These are phyloP conservation scores for Auricularia sp. DNA, from an alignment of 768 basidiomycete genomes.

Conservation along the genomic window DNA sequence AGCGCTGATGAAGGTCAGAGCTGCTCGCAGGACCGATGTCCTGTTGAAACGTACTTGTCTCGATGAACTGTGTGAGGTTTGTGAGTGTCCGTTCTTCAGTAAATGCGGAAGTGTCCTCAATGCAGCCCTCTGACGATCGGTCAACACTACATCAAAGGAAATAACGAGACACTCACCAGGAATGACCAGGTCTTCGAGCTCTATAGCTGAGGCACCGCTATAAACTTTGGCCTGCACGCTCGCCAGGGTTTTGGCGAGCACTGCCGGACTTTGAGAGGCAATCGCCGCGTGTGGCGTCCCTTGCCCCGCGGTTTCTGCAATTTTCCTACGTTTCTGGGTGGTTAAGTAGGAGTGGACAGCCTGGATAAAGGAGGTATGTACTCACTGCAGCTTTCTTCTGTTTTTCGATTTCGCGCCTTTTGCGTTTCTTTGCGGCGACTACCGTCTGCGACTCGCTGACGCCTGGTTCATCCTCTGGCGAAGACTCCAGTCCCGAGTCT, in stretches of 20 bases:
- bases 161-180: constrained; percentile 45
- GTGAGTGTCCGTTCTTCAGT: constrained; percentile 61
- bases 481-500: constrained; percentile 9
- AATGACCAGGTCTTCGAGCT: constrained; percentile 69
- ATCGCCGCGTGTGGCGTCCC: constrained; percentile 30
- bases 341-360: not conserved
- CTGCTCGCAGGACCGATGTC: not conserved
- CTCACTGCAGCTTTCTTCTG: constrained; percentile 60
- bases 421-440: constrained; percentile 49
- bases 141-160: constrained; percentile 31
- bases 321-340: constrained; percentile 55
- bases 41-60: constrained; percentile 44
- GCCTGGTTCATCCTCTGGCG: constrained; percentile 26
- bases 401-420: constrained; percentile 63
- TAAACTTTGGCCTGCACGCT: constrained; percentile 61
- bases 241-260: constrained; percentile 53
- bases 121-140: constrained; percentile 52
- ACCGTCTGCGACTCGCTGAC: constrained; percentile 14
- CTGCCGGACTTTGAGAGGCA: constrained; percentile 45
- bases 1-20: constrained; percentile 32
- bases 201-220: constrained; percentile 58
- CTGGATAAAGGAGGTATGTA: constrained; percentile 5
- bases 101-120: constrained; percentile 70
- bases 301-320: constrained; percentile 28
- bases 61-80: constrained; percentile 63